phyloP scores from a whole-genome alignment of 2,329 filamentous ascomycete genomes.

The Microthyrium microscopicum region DNA sequence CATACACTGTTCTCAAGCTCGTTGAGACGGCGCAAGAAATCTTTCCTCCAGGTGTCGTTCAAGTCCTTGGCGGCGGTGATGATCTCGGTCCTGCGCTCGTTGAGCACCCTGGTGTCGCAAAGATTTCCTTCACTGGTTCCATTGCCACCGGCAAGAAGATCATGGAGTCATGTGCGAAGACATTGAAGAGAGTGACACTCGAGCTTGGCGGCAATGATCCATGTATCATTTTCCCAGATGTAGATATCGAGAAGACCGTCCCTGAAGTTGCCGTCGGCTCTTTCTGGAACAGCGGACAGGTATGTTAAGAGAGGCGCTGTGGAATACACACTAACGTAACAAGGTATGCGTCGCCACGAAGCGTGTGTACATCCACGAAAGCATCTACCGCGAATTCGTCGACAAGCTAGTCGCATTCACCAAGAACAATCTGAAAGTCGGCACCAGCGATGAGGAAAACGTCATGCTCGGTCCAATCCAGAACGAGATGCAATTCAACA shows the following conservation, averaged over 20 bases:
- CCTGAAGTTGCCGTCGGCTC: slow-evolving; percentile 33
- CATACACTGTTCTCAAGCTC: slow-evolving; percentile 43
- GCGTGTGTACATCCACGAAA: slow-evolving; percentile 40
- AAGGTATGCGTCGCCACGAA: slow-evolving; percentile 34
- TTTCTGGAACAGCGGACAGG: slow-evolving; percentile 42
- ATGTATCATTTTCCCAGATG: slow-evolving; percentile 41
- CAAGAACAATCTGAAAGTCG: slow-evolving; percentile 26
- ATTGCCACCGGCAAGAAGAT: slow-evolving; percentile 44
- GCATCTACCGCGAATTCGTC: slow-evolving; percentile 33
- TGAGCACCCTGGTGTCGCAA: slow-evolving; percentile 41
- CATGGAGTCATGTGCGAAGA: slow-evolving; percentile 37
- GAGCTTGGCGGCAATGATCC: slow-evolving; percentile 48
- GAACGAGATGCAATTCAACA: slow-evolving; percentile 40
- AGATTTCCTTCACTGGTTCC: slow-evolving; percentile 49
- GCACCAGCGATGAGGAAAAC: slow-evolving; percentile 21
- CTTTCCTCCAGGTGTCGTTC: slow-evolving; percentile 47
- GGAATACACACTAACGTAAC: neutral
- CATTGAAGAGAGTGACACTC: slow-evolving; percentile 43
- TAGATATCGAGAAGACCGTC: slow-evolving; percentile 35
- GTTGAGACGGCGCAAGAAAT: slow-evolving; percentile 39
- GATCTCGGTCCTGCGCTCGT: slow-evolving; percentile 42
- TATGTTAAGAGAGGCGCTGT: slow-evolving; percentile 15
- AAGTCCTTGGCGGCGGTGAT: slow-evolving; percentile 43
- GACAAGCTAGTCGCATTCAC: slow-evolving; percentile 29
- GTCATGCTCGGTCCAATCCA: slow-evolving; percentile 40